Evolutionary conservation across 176 grass and related monocot genomes (phyloP).

Genomic region (Oryza meyeriana): DNA sequence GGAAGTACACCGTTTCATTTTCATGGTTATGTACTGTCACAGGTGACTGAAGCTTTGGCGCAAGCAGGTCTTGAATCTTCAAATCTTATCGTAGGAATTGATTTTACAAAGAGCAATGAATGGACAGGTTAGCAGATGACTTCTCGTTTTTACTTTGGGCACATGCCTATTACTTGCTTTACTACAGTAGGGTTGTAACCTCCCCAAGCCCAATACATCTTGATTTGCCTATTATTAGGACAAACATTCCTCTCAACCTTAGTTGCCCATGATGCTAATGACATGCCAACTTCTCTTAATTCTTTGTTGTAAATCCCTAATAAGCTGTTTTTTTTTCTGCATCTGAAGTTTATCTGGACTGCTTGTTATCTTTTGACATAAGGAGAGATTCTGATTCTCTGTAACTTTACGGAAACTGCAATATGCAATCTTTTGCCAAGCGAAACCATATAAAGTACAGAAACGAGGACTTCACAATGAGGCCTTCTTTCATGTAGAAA

Average conservation of each 20-base stretch:
- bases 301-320: not conserved
- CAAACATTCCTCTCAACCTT: conserved; percentile 20
- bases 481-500: not conserved
- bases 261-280: conserved; percentile 14
- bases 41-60: conserved; percentile 88
- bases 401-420: not conserved
- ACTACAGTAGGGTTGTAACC: not conserved
- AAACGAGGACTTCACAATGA: not conserved
- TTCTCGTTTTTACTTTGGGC: conserved; percentile 22
- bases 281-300: conserved; percentile 5
- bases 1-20: not conserved
- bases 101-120: conserved; percentile 96
- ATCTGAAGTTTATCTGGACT: not conserved
- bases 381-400: not conserved
- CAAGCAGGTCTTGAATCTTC: conserved; percentile 94
- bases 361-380: not conserved
- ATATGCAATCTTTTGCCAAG: not conserved
- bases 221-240: not conserved
- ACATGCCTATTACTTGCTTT: conserved; percentile 17
- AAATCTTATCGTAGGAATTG: conserved; percentile 91
- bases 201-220: not conserved
- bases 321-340: not conserved
- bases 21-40: conserved; percentile 24
- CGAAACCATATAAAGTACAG: not conserved
- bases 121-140: conserved; percentile 76